Base-by-base conservation (phyloP, 768 basidiomycete genomes). In the Baorangia bicolor region DNA sequence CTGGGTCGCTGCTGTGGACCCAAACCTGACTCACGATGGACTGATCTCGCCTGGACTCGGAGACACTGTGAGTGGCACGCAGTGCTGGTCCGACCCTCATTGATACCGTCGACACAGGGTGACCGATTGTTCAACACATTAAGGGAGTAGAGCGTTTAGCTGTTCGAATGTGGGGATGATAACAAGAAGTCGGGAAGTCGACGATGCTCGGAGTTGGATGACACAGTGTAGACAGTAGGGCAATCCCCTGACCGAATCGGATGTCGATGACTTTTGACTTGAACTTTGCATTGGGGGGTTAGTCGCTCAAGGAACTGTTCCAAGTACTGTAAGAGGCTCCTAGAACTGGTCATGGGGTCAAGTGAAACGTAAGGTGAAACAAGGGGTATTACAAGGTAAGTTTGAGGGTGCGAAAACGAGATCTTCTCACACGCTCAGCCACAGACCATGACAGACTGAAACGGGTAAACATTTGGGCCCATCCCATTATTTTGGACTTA, bases 1-100 rank as follows among this genome's bases (percentile, higher is more conserved):
- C 39, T 96, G 90, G 88, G 86, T 84, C 38, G 92, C 90, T 20
- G 90, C 85, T 2, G 81, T 95, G 12, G 94, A 97, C 66, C 72
- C 85, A 7, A 67, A 77, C 1, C 69, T 98, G 58, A 94, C 91
- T 0, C 41, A 59, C 0, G 81, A 90, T 18, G 96, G 95, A 8
- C 77, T 93, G 59, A 89, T 98, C 56, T 80, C 75, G n/a, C 95
- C 95, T 11, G 95, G 95, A 20, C 78, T 96, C 41, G 95, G 95
- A 5, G 95, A 97, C 71, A 85, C 91, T 25, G 92, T 92, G 65
- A 68, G 89, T 78, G 4, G 25, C 16, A 25, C 5, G 20, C 31
- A 21, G 30, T 21, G 33, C 16, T 48, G 11, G 28, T 37, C 30
- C 18, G 46, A 49, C 21, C 21, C 11, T n/a, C n/a, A 27, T 44